A percentile compares a stretch with the other conserved stretches of the same genome.
Conservation (phyloP, 208 protist genomes). For the Porcisia deanei region DNA sequence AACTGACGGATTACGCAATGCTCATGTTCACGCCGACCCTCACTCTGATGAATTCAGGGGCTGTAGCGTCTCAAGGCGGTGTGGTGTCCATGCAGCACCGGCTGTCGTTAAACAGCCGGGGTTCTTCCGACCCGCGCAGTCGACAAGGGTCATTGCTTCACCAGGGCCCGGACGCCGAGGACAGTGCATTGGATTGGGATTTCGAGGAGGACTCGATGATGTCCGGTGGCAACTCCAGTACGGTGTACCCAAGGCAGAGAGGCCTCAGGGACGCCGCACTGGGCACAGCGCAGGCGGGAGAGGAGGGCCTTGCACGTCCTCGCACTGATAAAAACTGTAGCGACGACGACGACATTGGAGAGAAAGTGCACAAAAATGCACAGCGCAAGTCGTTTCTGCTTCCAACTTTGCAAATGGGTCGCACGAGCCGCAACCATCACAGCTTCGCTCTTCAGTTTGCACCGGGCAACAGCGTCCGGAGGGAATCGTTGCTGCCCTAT, state of each 20-base stretch:
- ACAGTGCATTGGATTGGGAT: background rate
- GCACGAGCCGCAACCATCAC: constrained; percentile 25
- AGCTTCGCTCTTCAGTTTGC: constrained; percentile 78
- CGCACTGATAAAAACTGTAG: constrained; percentile 6
- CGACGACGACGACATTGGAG: background rate
- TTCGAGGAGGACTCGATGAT: background rate
- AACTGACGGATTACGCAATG: constrained; percentile 68
- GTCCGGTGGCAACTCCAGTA: background rate
- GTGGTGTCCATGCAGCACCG: background rate
- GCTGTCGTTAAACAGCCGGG: background rate
- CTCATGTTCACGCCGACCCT: constrained; percentile 66
- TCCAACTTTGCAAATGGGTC: constrained; percentile 37
- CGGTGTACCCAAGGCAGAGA: background rate
- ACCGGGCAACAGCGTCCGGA: constrained; percentile 50
- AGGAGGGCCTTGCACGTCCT: background rate
- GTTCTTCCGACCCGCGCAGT: background rate
- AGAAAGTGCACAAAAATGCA: background rate
- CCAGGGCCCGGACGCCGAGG: background rate
- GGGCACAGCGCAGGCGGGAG: background rate
- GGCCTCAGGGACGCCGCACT: background rate
- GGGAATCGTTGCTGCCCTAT: constrained; percentile 62
- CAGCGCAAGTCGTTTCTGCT: constrained; percentile 31
- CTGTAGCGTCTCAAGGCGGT: background rate
- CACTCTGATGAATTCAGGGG: constrained; percentile 22
- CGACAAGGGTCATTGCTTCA: background rate